Conservation (phyloP, 2,329 filamentous ascomycete genomes). For the Cyclaneusma minus region DNA sequence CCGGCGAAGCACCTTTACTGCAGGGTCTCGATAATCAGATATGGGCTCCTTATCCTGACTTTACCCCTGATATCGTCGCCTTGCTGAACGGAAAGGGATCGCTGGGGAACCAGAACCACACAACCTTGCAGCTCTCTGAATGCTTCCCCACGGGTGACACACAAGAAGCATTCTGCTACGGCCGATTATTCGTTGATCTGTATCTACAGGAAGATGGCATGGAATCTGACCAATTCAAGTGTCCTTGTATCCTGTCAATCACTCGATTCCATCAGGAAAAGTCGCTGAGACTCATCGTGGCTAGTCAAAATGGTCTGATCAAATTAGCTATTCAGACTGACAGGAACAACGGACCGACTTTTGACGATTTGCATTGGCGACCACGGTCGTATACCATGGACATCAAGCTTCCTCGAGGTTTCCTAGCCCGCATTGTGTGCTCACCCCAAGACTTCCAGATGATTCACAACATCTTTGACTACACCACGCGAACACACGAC, state of each 20-base stretch:
- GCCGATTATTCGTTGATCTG: conserved; percentile 58
- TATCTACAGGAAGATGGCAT: conserved; percentile 59
- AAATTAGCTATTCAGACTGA: conserved; percentile 59
- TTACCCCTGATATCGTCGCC: conserved; percentile 56
- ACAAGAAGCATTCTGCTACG: conserved; percentile 59
- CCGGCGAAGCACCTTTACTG: conserved; percentile 51
- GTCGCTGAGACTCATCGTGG: conserved; percentile 55
- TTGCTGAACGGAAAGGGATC: conserved; percentile 47
- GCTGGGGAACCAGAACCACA: conserved; percentile 28
- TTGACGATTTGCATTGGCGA: conserved; percentile 74
- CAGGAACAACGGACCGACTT: conserved; percentile 53
- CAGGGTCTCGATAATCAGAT: conserved; percentile 68
- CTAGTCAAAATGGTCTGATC: conserved; percentile 65
- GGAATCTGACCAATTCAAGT: conserved; percentile 49
- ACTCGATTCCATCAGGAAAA: conserved; percentile 54
- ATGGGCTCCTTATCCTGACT: conserved; percentile 63
- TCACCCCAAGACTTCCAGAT: conserved; percentile 63
- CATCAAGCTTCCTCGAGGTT: conserved; percentile 59
- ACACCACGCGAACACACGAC: conserved; percentile 60
- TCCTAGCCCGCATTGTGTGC: conserved; percentile 56
- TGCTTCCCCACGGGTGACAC: conserved; percentile 68
- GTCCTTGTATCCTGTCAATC: conserved; percentile 64
- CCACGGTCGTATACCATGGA: conserved; percentile 49
- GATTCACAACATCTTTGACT: conserved; percentile 74
- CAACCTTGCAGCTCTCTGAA: conserved; percentile 41